phyloP scores from a whole-genome alignment of 495 filamentous ascomycete genomes.

The Annulohypoxylon maeteangense region DNA sequence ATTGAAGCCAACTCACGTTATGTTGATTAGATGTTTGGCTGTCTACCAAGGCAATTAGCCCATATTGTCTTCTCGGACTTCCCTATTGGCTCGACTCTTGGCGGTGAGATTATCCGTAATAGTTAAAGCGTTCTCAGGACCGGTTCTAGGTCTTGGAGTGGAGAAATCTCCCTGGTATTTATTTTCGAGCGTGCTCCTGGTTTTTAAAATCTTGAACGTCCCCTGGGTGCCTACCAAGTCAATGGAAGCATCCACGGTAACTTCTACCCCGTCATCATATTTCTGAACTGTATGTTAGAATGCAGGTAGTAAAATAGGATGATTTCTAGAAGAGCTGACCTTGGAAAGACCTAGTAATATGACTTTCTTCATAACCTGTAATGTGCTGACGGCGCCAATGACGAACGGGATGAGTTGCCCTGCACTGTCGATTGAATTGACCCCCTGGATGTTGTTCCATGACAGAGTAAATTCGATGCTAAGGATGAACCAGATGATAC shows the following conservation, averaged over 20 bases:
- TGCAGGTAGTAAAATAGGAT: background rate
- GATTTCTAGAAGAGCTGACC: background rate
- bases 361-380: conserved; percentile 17
- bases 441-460: conserved; percentile 35
- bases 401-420: conserved; percentile 42
- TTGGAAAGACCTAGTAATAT: conserved; percentile 6
- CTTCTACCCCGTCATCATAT: conserved; percentile 16
- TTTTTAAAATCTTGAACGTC: conserved; percentile 3
- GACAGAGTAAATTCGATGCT: conserved; percentile 34
- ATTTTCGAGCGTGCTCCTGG: conserved; percentile 2
- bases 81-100: background rate
- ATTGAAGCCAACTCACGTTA: background rate
- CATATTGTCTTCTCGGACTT: background rate
- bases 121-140: background rate
- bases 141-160: background rate
- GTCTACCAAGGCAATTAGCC: background rate
- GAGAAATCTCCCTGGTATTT: background rate
- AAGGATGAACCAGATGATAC: conserved; percentile 28
- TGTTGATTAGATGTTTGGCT: background rate
- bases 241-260: conserved; percentile 3
- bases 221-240: background rate
- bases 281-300: conserved; percentile 1
- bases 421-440: conserved; percentile 33
- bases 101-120: background rate
- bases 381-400: conserved; percentile 16